phyloP scores from a whole-genome alignment of 257 asterid genomes.

The Solanum verrucosum region DNA sequence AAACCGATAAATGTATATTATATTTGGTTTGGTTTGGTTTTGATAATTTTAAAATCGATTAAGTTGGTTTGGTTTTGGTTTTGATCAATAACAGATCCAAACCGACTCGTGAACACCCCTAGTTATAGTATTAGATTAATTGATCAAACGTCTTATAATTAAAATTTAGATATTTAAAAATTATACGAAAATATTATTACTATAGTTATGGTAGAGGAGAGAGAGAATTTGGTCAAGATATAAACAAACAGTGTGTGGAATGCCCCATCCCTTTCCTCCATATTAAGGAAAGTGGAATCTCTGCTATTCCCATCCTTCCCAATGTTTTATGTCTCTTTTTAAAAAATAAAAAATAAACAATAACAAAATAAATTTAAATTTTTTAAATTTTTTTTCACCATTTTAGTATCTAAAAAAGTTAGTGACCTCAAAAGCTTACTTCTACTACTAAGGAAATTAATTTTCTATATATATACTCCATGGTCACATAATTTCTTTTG shows the following conservation, averaged over 20 bases:
- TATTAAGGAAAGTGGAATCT: constrained; percentile 57
- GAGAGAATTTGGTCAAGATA: constrained; percentile 46
- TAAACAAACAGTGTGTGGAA: constrained; percentile 44
- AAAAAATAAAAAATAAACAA: background rate
- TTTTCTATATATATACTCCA: background rate
- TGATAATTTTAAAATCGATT: no score
- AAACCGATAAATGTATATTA: no score
- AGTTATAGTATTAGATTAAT: background rate
- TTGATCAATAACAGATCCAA: no score
- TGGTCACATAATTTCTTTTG: background rate
- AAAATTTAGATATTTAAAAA: background rate
- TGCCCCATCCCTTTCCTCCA: constrained; percentile 89
- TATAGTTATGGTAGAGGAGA: background rate
- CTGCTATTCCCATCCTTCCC: constrained; percentile 93
- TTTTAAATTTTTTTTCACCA: background rate
- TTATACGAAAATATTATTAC: background rate
- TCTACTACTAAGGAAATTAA: background rate
- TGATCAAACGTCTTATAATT: background rate
- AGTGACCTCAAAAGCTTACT: background rate
- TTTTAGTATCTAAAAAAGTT: background rate
- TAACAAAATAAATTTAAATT: background rate
- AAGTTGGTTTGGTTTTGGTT: no score
- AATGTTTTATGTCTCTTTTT: constrained; percentile 46
- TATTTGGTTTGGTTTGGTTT: no score
- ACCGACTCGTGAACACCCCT: no score